Base-by-base conservation (phyloP, 2,329 filamentous ascomycete species). In the Trichoderma asperellum region DNA sequence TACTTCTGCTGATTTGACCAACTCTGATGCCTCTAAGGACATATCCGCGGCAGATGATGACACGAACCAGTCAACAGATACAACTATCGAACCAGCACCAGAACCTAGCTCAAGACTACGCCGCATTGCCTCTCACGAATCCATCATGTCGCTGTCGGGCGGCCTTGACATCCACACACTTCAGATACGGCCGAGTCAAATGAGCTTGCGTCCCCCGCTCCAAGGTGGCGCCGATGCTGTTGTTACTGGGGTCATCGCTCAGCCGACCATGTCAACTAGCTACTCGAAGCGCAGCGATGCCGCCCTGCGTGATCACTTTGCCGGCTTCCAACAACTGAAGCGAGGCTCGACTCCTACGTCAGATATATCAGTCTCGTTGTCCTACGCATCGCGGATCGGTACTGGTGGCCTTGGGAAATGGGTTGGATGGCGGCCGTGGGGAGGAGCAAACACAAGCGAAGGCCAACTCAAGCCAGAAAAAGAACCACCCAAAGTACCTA, bases 91-190 rank as follows among this genome's bases (percentile, higher is more conserved):
- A 35, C 29, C 63, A 16, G 34, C 29, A 29, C 43, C 27, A 4
- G 29, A 75, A 73, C 80, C 81, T 73, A 79, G 78, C 68, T 82
- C 81, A 65, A 79, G 80, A 2, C 79, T 94, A 4, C 91, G 88
- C 52, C 89, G 91, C 37, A 85, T 89, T 2, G 77, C 89, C 2
- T 97, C 94, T 1, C 93, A 97, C 74, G 94, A 97, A 77, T 97
- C 93, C 21, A 90, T 97, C 71, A 87, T 97, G 73, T 97, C 94
- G 0, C 86, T 97, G 1, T 88, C 90, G 0, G 94, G 93, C 4
- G 94, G 94, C 2, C 90, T 97, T 78, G 95, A 97, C 76, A 96
- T 97, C 61, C 94, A 97, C 77, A 94, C 92, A 0, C 84, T 96
- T 5, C 90, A 91, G 74, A 85, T 86, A 1, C 88, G 92, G 4